Evolutionary conservation across 495 filamentous ascomycete species (phyloP), one percentile per base, ranked within the genome.

Genomic region (Hypoxylon rickii): DNA sequence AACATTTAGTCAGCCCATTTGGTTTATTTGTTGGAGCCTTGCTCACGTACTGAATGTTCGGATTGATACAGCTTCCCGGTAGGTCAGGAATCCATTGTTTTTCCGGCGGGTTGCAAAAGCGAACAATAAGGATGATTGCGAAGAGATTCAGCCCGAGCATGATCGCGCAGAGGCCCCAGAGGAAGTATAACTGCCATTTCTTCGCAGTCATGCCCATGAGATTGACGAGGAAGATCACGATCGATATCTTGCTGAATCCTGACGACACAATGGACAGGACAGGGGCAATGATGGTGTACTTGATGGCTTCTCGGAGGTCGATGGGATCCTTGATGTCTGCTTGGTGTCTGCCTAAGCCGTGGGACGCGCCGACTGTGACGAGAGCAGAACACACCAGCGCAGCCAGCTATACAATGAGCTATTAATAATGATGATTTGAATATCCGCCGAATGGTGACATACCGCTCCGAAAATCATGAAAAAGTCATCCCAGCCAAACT

Each of bases 401-500:
- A 8, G 38, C 20, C 13, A 49, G 17, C 56, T 60, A 21, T 33
- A n/a, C 44, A 16, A 13, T n/a, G 10, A 10, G 24, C 4, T 29
- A 29, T 44, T 34, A 10, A 15, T 2, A n/a, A n/a, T n/a, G n/a
- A n/a, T n/a, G n/a, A n/a, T n/a, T n/a, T n/a, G n/a, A n/a, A n/a
- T n/a, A n/a, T n/a, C n/a, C n/a, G n/a, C n/a, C n/a, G 18, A 18
- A 0, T 34, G 3, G 2, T 24, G 15, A 45, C 55, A 45, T 32
- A 58, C 55, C 22, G 47, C 44, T 34, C 55, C 49, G 15, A 54
- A 29, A 17, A 33, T 2, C 56, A 60, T 60, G 29, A 60, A 60
- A 20, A 53, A 43, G 20, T 60, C 56, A 60, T 54, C 56, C 56
- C 56, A 60, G 22, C 56, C 56, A n/a, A 50, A 24, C 19, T 52